Evolutionary conservation across 345 rosid species (phyloP).

Genomic region (Erysimum cheiranthoides): DNA sequence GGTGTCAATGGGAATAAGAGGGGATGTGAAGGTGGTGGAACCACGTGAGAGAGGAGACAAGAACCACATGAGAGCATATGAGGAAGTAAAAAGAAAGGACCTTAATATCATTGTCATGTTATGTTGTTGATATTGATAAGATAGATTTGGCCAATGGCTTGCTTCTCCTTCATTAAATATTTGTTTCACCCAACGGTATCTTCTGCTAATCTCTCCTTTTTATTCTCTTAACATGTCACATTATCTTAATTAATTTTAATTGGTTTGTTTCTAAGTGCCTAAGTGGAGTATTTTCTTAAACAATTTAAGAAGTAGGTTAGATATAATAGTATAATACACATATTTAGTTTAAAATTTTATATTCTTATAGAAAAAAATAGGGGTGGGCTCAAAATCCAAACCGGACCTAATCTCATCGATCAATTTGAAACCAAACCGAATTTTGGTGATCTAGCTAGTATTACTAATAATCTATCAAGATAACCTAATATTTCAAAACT

Average conservation of each 20-base stretch:
- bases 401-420: no score
- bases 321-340: no score
- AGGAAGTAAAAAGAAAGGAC: conserved; percentile 17
- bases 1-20: conserved; percentile 8
- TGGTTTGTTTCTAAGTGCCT: background rate
- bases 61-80: conserved; percentile 46
- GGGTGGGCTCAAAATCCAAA: no score
- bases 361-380: no score
- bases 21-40: conserved; percentile 37
- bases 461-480: no score
- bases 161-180: conserved; percentile 26
- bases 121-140: conserved; percentile 29
- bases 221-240: conserved; percentile 11
- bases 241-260: background rate
- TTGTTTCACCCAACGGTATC: background rate
- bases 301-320: no score
- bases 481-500: no score
- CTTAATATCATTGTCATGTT: conserved; percentile 36
- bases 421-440: no score
- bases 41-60: conserved; percentile 47
- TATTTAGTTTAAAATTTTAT: no score
- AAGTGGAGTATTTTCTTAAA: background rate
- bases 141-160: conserved; percentile 41
- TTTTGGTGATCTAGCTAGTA: no score
- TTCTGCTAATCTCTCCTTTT: background rate